Conservation (phyloP, 2,329 filamentous ascomycete species). For the Ophiognomonia clavigignenti-juglandacearum region DNA sequence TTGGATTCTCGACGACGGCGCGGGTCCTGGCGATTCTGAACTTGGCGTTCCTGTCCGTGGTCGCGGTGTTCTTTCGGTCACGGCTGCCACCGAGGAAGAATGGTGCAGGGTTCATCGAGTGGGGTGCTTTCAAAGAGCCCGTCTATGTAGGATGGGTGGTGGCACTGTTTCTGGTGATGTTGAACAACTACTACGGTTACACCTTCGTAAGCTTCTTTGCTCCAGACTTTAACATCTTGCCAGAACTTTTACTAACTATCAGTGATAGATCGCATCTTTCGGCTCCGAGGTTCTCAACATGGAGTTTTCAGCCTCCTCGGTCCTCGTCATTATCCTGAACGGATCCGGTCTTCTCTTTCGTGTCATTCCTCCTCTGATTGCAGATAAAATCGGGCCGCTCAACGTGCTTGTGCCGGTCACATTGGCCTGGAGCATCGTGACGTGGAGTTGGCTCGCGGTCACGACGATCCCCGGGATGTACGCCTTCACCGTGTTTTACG, state of each 20-base stretch:
- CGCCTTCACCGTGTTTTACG: no score
- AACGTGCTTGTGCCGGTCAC: slow-evolving; percentile 27
- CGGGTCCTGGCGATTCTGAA: slow-evolving; percentile 67
- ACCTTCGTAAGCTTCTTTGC: slow-evolving; percentile 30
- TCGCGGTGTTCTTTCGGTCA: slow-evolving; percentile 26
- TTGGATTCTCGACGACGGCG: slow-evolving; percentile 35
- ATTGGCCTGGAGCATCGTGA: slow-evolving; percentile 24
- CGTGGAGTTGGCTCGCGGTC: slow-evolving; percentile 30
- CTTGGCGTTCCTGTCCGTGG: slow-evolving; percentile 64
- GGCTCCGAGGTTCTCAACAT: slow-evolving; percentile 29
- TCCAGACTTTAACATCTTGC: no score
- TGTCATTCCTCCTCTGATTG: slow-evolving; percentile 26
- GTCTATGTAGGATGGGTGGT: slow-evolving; percentile 28
- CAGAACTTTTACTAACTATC: no score
- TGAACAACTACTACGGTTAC: slow-evolving; percentile 38
- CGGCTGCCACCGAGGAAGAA: slow-evolving; percentile 21
- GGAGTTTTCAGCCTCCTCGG: slow-evolving; percentile 27
- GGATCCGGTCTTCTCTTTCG: slow-evolving; percentile 29
- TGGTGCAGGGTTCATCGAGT: slow-evolving; percentile 26
- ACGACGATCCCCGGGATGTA: no score
- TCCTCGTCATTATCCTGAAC: slow-evolving; percentile 32
- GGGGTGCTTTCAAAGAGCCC: slow-evolving; percentile 29
- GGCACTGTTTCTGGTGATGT: slow-evolving; percentile 33
- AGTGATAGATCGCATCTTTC: slow-evolving; percentile 25
- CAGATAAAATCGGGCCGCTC: slow-evolving; percentile 28